A percentile compares a stretch with the other conserved stretches of the same genome.
phyloP scores from a whole-genome alignment of 202 grass and related monocot species.

The Miscanthus sacchariflorus region DNA sequence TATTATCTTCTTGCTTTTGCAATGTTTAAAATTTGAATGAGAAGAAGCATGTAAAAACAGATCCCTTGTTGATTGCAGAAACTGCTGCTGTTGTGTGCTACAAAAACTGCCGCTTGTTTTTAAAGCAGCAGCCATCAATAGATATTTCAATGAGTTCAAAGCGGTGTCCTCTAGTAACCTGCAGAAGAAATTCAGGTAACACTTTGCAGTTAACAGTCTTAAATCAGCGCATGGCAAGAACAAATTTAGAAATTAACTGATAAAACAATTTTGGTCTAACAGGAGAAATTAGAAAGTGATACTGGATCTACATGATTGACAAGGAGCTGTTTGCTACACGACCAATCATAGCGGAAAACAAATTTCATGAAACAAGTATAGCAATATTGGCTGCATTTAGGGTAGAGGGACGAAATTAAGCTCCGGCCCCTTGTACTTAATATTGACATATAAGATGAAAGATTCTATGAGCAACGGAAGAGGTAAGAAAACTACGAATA shows the following conservation, averaged over 20 bases:
- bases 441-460: not conserved
- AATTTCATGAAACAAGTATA: constrained; percentile 15
- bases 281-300: not conserved
- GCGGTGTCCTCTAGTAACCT: constrained; percentile 23
- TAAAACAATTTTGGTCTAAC: not conserved
- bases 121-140: constrained; percentile 50
- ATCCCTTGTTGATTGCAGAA: constrained; percentile 23
- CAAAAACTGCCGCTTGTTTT: constrained; percentile 21
- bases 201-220: constrained; percentile 10
- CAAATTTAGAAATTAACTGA: not conserved
- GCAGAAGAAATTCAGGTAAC: constrained; percentile 18
- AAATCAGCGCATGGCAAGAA: not conserved
- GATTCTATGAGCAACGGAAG: not conserved
- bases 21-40: constrained; percentile 44
- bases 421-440: not conserved
- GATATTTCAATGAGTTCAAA: not conserved
- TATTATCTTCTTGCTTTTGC: constrained; percentile 50
- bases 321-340: not conserved
- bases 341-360: not conserved
- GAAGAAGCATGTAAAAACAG: not conserved
- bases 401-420: not conserved
- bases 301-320: constrained; percentile 3
- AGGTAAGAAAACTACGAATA: not conserved
- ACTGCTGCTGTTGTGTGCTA: constrained; percentile 25
- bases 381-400: not conserved